These are phyloP conservation scores for Rhodotorula toruloides DNA, from an alignment of 768 basidiomycete species.

Conservation along the genomic window DNA sequence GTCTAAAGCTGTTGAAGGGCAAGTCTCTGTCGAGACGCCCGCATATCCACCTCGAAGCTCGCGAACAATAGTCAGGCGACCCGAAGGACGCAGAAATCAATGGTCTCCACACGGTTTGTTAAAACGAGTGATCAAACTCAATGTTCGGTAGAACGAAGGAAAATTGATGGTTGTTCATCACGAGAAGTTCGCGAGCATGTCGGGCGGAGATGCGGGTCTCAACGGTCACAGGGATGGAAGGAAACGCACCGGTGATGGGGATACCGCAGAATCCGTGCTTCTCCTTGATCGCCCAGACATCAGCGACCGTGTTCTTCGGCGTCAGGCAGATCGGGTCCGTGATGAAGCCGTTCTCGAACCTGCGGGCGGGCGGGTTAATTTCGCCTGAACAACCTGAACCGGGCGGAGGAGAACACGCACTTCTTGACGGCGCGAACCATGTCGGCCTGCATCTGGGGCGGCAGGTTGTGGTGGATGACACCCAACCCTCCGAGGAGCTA, in stretches of 20 bases:
- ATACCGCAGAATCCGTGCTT: slow-evolving; percentile 91
- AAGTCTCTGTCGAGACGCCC: not conserved
- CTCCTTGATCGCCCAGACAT: slow-evolving; percentile 88
- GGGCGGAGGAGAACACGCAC: slow-evolving; percentile 4
- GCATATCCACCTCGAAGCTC: too few species aligned
- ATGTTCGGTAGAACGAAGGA: slow-evolving; percentile 86
- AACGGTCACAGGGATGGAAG: not conserved
- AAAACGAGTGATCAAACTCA: slow-evolving; percentile 55
- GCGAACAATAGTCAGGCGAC: too few species aligned
- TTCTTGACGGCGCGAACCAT: slow-evolving; percentile 94
- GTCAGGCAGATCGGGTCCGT: slow-evolving; percentile 85
- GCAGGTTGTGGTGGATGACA: slow-evolving; percentile 93
- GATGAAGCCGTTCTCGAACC: slow-evolving; percentile 98
- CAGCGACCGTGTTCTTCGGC: slow-evolving; percentile 69
- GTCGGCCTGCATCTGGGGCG: slow-evolving; percentile 83
- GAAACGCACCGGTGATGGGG: slow-evolving; percentile 75
- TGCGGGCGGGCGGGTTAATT: slow-evolving; percentile 38
- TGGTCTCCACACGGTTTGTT: slow-evolving; percentile 35
- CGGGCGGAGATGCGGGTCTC: slow-evolving; percentile 3
- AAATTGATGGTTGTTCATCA: slow-evolving; percentile 53
- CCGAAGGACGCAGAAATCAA: slow-evolving; percentile 47
- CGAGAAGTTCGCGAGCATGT: slow-evolving; percentile 19
- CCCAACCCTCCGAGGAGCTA: slow-evolving; percentile 91
- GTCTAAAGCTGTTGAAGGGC: slow-evolving; percentile 38
- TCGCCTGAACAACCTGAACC: too few species aligned